Evolutionary conservation across 73 alveolate species (phyloP), one percentile per base, ranked within the genome.

Genomic region (Paramecium sonneborni): DNA sequence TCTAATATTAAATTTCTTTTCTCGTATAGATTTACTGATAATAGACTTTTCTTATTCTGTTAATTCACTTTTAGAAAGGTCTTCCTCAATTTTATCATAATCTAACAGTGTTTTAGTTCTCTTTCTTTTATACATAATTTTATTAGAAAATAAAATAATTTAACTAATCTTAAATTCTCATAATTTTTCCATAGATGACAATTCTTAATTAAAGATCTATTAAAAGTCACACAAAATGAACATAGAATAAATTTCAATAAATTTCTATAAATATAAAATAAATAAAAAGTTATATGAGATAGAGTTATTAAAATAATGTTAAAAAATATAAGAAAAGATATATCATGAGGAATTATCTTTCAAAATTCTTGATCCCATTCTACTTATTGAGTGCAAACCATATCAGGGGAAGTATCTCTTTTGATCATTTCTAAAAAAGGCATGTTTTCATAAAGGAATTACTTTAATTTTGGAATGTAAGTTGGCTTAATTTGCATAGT

Each of bases 301-400:
- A 12, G 3, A 5, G 26, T 48, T 15, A 23, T 21, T 52, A 52
- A 52, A 52, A 48, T 0, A 52, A 15, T 20, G 5, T 18, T 5
- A 52, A 15, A 0, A 52, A 52, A 52, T 52, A 52, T 52, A 52
- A 52, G 68, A 52, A 52, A 52, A 52, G 68, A 18, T 21, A 14
- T 18, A 52, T 52, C 14, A 52, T 62, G 46, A 26, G 46, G 26
- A 62, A 62, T 56, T 28, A 57, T 24, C 68, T 18, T 85, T 88
- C 94, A 88, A 82, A 69, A 88, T 12, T 88, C 94, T 69, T 88
- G 34, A 88, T 88, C 94, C 94, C 94, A 88, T 11, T 88, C 76
- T 23, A 82, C 88, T 15, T 68, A 43, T 34, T 82, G 55, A 46
- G 89, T 72, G 69, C 91, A 76, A 67, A 43, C 41, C 91, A 44